Conservation (phyloP, 495 filamentous ascomycete genomes). For the Aspergillus diversus region DNA sequence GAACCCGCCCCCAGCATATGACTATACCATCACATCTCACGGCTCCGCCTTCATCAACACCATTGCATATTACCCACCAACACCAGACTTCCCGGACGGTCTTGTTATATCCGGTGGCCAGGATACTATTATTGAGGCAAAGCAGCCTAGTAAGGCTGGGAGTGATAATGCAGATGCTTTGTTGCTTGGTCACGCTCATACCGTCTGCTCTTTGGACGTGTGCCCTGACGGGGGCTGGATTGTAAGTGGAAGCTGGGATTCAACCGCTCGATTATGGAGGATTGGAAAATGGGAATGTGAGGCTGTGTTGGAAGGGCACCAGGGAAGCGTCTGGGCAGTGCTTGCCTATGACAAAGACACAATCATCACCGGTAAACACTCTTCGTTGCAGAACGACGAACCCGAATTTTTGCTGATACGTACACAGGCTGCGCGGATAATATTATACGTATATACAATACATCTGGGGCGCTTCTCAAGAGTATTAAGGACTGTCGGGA, state of each 20-base stretch:
- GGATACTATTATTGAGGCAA: conserved; percentile 90
- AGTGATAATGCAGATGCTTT: conserved; percentile 81
- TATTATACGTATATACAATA: conserved; percentile 79
- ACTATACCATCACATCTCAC: conserved; percentile 73
- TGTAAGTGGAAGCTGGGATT: conserved; percentile 96
- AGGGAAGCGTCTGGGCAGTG: conserved; percentile 87
- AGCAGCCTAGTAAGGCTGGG: conserved; percentile 64
- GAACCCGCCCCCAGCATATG: conserved; percentile 69
- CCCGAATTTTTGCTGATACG: conserved; percentile 8
- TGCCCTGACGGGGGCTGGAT: conserved; percentile 69
- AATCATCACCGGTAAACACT: conserved; percentile 73
- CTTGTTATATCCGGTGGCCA: conserved; percentile 84
- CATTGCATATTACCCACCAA: conserved; percentile 75
- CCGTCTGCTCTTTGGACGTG: conserved; percentile 85
- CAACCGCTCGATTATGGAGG: conserved; percentile 77
- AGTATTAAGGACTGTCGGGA: conserved; percentile 73
- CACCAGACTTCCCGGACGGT: conserved; percentile 72
- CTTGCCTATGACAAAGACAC: conserved; percentile 78
- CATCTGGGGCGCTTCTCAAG: conserved; percentile 63
- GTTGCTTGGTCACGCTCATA: conserved; percentile 81
- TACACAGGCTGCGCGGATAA: conserved; percentile 77
- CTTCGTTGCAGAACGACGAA: neutral
- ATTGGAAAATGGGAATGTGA: conserved; percentile 76
- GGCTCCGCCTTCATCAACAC: conserved; percentile 84
- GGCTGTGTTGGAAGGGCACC: conserved; percentile 72